These are phyloP conservation scores for Patellifolia procumbens DNA, from an alignment of 179 eudicot genomes.

Conservation along the genomic window DNA sequence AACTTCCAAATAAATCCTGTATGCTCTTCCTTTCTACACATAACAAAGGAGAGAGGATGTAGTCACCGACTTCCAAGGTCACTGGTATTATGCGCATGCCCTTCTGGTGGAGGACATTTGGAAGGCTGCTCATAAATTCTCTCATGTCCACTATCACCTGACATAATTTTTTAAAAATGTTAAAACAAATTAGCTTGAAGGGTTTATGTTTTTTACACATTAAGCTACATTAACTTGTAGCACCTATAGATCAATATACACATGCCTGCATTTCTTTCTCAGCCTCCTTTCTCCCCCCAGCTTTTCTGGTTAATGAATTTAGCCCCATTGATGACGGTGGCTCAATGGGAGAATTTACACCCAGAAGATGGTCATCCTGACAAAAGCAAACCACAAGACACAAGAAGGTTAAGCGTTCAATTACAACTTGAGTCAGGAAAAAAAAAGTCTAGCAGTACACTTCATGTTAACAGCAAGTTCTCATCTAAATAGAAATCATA, in stretches of 20 bases:
- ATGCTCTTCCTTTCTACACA: constrained; percentile 98
- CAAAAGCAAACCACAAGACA: constrained; percentile 20
- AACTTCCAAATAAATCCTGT: constrained; percentile 89
- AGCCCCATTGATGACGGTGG: constrained; percentile 50
- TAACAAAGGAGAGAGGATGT: constrained; percentile 84
- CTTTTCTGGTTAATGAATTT: constrained; percentile 84
- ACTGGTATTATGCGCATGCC: constrained; percentile 95
- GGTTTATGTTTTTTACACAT: too few species aligned
- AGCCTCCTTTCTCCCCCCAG: constrained; percentile 89
- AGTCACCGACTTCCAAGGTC: constrained; percentile 96
- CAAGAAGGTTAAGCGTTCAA: constrained; percentile 1
- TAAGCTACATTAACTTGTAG: not conserved
- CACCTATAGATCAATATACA: not conserved
- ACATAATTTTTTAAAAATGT: not conserved
- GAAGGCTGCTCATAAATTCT: constrained; percentile 99
- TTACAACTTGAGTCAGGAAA: not conserved
- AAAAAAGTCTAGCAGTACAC: not conserved
- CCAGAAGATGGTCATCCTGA: constrained; percentile 77
- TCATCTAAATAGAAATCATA: not conserved
- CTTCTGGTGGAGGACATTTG: constrained; percentile 96
- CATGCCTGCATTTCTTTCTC: constrained; percentile 83
- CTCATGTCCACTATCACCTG: constrained; percentile 99
- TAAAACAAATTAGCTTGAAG: too few species aligned
- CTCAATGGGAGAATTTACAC: constrained; percentile 52
- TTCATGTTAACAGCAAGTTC: not conserved